Conservation (phyloP, 441 rosid species). For the Arabidopsis lyrata region DNA sequence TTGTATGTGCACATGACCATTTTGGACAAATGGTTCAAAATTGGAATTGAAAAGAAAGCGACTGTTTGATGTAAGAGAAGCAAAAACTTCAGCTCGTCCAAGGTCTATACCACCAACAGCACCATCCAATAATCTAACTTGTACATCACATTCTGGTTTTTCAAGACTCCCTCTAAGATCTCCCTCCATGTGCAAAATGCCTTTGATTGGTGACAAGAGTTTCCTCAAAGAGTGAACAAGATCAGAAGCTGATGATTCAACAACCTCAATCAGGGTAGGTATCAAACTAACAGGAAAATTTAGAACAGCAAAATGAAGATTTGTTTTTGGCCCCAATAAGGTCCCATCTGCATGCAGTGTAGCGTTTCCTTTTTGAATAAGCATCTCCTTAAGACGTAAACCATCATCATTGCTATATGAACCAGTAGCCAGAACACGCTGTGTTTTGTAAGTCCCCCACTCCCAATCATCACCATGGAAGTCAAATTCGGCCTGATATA, state of each 20-base stretch:
- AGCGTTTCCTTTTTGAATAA: slow-evolving; percentile 97
- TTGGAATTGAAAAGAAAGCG: slow-evolving; percentile 98
- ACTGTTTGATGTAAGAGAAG: slow-evolving; percentile 89
- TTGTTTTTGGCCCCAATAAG: slow-evolving; percentile 90
- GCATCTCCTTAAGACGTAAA: slow-evolving; percentile 90
- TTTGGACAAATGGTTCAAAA: slow-evolving; percentile 88
- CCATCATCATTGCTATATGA: slow-evolving; percentile 98
- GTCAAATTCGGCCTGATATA: slow-evolving; percentile 92
- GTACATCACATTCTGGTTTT: slow-evolving; percentile 98
- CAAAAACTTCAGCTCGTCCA: slow-evolving; percentile 98
- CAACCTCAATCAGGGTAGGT: slow-evolving; percentile 90
- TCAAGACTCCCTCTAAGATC: slow-evolving; percentile 97
- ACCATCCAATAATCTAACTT: slow-evolving; percentile 97
- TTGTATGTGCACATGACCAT: slow-evolving; percentile 96
- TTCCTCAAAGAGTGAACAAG: slow-evolving; percentile 88
- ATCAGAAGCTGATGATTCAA: slow-evolving; percentile 93
- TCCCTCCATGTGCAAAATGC: slow-evolving; percentile 98
- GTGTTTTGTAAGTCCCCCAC: slow-evolving; percentile 97
- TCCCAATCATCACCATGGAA: slow-evolving; percentile 99
- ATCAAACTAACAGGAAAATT: slow-evolving; percentile 96
- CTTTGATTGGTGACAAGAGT: slow-evolving; percentile 89
- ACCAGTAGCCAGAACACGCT: slow-evolving; percentile 90
- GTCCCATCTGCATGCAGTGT: slow-evolving; percentile 99
- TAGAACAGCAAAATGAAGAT: slow-evolving; percentile 98
- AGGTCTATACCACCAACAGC: slow-evolving; percentile 97